These are phyloP conservation scores for Sporobolomyces phaffii DNA, from an alignment of 768 basidiomycete species.

Conservation along the genomic window DNA sequence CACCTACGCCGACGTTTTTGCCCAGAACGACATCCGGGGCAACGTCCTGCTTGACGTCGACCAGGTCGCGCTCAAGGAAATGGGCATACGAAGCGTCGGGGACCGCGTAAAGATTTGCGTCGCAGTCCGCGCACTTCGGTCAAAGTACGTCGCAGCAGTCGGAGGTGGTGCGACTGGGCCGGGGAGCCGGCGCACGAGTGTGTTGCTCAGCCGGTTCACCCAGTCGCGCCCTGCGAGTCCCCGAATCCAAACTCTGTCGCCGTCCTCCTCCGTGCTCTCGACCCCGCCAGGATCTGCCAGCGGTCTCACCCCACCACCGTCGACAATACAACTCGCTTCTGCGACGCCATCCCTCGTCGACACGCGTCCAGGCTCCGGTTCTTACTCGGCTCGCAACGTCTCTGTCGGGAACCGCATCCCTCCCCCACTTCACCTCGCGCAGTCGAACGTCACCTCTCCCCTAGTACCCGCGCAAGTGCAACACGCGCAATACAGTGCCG, in stretches of 20 bases:
- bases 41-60: slow-evolving; percentile 88
- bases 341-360: slow-evolving; percentile 7
- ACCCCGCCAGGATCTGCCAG: background rate
- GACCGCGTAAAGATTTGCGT: slow-evolving; percentile 81
- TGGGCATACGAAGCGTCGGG: slow-evolving; percentile 78
- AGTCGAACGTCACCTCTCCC: slow-evolving; percentile 44
- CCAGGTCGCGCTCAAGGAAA: slow-evolving; percentile 76
- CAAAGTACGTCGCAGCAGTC: slow-evolving; percentile 49
- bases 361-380: slow-evolving; percentile 12
- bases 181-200: background rate
- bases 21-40: slow-evolving; percentile 81
- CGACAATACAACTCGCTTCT: background rate
- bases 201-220: background rate
- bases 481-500: slow-evolving; percentile 6
- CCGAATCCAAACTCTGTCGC: background rate
- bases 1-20: slow-evolving; percentile 59
- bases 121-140: slow-evolving; percentile 72
- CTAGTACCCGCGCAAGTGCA: background rate
- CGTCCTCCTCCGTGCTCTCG: background rate
- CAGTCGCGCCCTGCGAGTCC: slow-evolving; percentile 6
- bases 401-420: slow-evolving; percentile 30
- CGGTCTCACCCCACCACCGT: background rate
- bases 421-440: slow-evolving; percentile 38
- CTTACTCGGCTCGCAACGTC: slow-evolving; percentile 27
- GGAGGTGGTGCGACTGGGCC: background rate